phyloP scores from a whole-genome alignment of 805 yeast genomes.

The Ogataea allantospora region DNA sequence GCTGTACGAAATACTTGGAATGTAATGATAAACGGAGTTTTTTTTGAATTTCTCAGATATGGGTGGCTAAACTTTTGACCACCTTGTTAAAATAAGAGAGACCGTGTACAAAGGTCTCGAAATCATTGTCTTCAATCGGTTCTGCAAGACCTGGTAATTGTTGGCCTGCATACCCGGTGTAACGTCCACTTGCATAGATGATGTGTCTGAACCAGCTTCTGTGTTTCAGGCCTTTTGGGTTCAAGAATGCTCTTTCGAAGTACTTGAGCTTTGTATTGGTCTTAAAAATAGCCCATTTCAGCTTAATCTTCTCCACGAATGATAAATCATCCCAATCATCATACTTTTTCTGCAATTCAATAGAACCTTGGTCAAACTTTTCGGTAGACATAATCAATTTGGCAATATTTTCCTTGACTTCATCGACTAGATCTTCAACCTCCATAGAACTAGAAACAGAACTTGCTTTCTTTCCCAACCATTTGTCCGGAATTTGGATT shows the following conservation, averaged over 20 bases:
- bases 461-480: slow-evolving; percentile 17
- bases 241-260: slow-evolving; percentile 46
- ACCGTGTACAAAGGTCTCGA: slow-evolving; percentile 32
- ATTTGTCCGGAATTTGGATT: slow-evolving; percentile 25
- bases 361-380: slow-evolving; percentile 28
- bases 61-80: slow-evolving; percentile 10
- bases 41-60: slow-evolving; percentile 8
- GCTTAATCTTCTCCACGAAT: slow-evolving; percentile 28
- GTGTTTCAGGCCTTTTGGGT: slow-evolving; percentile 46
- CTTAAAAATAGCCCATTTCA: slow-evolving; percentile 24
- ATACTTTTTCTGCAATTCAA: slow-evolving; percentile 22
- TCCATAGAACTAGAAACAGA: background rate
- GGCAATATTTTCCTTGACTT: slow-evolving; percentile 29
- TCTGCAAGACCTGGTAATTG: slow-evolving; percentile 55
- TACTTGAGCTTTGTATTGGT: slow-evolving; percentile 41
- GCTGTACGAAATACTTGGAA: background rate
- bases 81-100: slow-evolving; percentile 20
- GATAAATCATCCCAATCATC: slow-evolving; percentile 26
- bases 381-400: slow-evolving; percentile 24
- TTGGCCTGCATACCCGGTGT: slow-evolving; percentile 62
- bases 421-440: slow-evolving; percentile 27
- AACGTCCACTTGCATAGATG: slow-evolving; percentile 57
- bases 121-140: slow-evolving; percentile 48
- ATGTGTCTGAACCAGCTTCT: slow-evolving; percentile 60
- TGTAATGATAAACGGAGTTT: slow-evolving; percentile 5